Base-by-base conservation (phyloP, 2,329 filamentous ascomycete species). In the Zopfia rhizophila region DNA sequence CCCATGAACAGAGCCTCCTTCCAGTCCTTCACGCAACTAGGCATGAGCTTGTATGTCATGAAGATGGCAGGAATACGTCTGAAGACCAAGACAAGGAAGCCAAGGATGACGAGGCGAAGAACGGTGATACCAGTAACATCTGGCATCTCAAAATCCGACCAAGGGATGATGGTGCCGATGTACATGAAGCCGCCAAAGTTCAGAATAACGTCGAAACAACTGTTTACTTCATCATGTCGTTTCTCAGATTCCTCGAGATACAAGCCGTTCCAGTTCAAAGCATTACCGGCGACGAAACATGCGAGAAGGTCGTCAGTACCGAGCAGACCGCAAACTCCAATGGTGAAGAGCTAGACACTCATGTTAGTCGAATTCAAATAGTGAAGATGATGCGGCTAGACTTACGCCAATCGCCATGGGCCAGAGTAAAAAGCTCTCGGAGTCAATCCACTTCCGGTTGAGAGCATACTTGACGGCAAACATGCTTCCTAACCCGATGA, bases 161-260 rank as follows among this genome's bases (percentile, higher is more conserved):
- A 85, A 0, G 82, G 83, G 39, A 85, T 73, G 33, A 79, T 73
- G 4, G 75, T 74, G 1, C 82, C 83, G 30, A 85, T 73, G 48
- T 82, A 85, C 71, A 84, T 81, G 63, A 85, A 85, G 14, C 79
- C 81, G 6, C 77, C 81, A 54, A 84, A 82, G 60, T 85, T 86
- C 37, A 86, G 72, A 0, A 85, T 61, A 0, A 82, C 78, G 38
- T 85, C 82, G 10, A 86, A 73, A 25, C 76, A 78, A 2, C 77
- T 75, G 60, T 86, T 86, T 55, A 86, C 82, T 33, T 84, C 81
- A 45, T 86, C 83, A 55, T 84, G 82, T 7, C 82, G 77, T 7
- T 74, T 68, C 45, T 82, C 74, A 0, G 79, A 75, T 61, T 86
- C 83, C 4, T 72, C 72, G 3, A 84, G 78, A 55, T 81, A 86